Conservation (phyloP, 495 filamentous ascomycete species). For the Darksidea phi region DNA sequence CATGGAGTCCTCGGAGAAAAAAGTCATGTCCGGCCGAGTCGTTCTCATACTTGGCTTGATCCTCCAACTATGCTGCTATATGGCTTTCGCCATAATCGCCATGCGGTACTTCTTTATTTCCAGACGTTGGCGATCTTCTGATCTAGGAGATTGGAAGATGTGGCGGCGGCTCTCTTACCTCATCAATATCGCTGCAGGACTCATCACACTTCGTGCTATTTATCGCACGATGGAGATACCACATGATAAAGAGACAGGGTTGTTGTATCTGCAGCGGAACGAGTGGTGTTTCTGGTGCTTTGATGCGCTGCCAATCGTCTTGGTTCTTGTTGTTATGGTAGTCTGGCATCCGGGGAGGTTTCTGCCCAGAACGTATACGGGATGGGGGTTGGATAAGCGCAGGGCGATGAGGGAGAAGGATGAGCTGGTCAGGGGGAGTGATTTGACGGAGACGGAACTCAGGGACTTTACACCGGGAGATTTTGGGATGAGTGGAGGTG, state of each 20-base stretch:
- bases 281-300: slow-evolving; percentile 33
- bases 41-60: slow-evolving; percentile 27
- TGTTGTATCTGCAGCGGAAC: slow-evolving; percentile 16
- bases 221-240: slow-evolving; percentile 30
- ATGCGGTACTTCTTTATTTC: slow-evolving; percentile 21
- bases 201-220: slow-evolving; percentile 28
- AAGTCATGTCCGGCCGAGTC: slow-evolving; percentile 13
- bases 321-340: slow-evolving; percentile 8
- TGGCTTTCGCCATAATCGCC: slow-evolving; percentile 25
- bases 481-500: slow-evolving; percentile 6
- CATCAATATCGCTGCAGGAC: slow-evolving; percentile 25
- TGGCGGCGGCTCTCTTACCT: slow-evolving; percentile 21
- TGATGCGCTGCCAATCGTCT: slow-evolving; percentile 23
- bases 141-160: slow-evolving; percentile 30
- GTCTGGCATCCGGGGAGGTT: slow-evolving; percentile 23
- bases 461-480: slow-evolving; percentile 12
- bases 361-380: slow-evolving; percentile 25
- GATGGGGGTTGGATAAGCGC: slow-evolving; percentile 14
- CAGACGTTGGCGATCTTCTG: slow-evolving; percentile 1
- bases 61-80: slow-evolving; percentile 24
- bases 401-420: slow-evolving; percentile 22
- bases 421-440: slow-evolving; percentile 11
- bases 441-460: slow-evolving; percentile 1
- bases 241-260: slow-evolving; percentile 21
- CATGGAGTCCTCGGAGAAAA: slow-evolving; percentile 22